Conservation (phyloP, 140 eudicot genomes). For the Oenanthe javanica region DNA sequence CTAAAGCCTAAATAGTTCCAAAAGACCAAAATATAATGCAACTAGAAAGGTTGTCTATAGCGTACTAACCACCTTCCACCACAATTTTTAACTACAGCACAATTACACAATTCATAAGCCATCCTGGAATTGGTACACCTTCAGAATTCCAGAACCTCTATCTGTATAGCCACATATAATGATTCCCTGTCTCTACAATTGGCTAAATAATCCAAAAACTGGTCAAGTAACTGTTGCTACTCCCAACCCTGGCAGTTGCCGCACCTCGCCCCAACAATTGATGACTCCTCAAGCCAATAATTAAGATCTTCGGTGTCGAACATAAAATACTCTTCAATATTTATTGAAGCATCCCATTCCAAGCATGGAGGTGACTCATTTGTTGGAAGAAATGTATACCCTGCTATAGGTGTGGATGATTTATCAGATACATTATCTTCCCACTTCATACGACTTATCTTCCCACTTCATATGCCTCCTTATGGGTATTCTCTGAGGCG, state of each 20-base stretch:
- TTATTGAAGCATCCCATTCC: conserved; percentile 56
- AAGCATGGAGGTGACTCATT: conserved; percentile 32
- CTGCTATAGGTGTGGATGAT: conserved; percentile 24
- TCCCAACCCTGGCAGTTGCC: conserved; percentile 70
- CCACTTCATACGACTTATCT: conserved; percentile 23
- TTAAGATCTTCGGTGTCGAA: conserved; percentile 45
- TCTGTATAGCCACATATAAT: neutral
- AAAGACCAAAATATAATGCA: neutral
- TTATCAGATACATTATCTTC: conserved; percentile 19
- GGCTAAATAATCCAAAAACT: neutral
- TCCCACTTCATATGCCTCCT: conserved; percentile 66
- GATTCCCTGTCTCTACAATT: neutral
- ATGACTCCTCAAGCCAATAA: conserved; percentile 44
- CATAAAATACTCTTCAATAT: conserved; percentile 44
- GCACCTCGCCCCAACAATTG: conserved; percentile 63
- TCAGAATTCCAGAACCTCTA: neutral
- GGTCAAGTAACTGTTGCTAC: conserved; percentile 11
- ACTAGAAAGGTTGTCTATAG: neutral
- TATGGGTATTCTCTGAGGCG: conserved; percentile 62
- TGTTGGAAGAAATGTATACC: conserved; percentile 15
- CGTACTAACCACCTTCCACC: neutral
- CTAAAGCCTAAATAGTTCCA: neutral
- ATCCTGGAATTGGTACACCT: neutral
- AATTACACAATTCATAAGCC: neutral
- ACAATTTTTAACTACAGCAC: neutral